Evolutionary conservation across 1,284 basidiomycete genomes (phyloP).

Genomic region (Phaffia rhodozyma): DNA sequence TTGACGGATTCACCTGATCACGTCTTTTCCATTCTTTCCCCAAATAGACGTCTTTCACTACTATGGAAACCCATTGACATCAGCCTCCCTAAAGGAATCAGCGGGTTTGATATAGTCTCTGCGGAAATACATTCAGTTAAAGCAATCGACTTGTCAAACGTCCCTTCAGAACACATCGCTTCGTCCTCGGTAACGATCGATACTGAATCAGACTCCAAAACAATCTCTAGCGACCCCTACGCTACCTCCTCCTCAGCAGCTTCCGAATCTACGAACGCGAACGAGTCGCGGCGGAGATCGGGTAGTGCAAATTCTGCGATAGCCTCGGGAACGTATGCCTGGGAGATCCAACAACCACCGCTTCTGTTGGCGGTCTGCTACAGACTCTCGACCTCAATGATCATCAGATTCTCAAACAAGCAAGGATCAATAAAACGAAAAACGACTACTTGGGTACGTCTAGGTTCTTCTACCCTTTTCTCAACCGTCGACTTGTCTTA

Average conservation of each 20-base stretch:
- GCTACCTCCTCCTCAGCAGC: neutral
- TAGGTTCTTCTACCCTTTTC: no score
- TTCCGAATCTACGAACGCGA: neutral
- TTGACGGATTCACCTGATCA: neutral
- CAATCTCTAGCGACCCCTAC: neutral
- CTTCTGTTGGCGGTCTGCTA: conserved; percentile 31
- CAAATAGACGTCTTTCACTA: conserved; percentile 29
- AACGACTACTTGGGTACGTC: conserved; percentile 7
- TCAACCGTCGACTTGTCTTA: no score
- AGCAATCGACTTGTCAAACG: conserved; percentile 22
- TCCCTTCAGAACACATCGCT: conserved; percentile 16
- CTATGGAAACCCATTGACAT: conserved; percentile 37
- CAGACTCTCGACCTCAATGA: conserved; percentile 32
- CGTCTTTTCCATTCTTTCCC: neutral
- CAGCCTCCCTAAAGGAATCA: conserved; percentile 26
- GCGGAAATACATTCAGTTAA: conserved; percentile 25
- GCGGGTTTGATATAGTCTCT: conserved; percentile 32
- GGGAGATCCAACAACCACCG: neutral
- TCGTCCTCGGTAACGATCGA: conserved; percentile 26
- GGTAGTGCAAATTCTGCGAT: neutral
- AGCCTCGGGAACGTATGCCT: neutral
- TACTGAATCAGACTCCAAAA: conserved; percentile 25
- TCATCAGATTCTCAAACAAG: conserved; percentile 27
- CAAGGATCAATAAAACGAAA: conserved; percentile 29
- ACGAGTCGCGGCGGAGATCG: neutral